Evolutionary conservation across 805 yeast species (phyloP), one percentile per base, ranked within the genome.

Genomic region (Teunomyces lycoperdinae): DNA sequence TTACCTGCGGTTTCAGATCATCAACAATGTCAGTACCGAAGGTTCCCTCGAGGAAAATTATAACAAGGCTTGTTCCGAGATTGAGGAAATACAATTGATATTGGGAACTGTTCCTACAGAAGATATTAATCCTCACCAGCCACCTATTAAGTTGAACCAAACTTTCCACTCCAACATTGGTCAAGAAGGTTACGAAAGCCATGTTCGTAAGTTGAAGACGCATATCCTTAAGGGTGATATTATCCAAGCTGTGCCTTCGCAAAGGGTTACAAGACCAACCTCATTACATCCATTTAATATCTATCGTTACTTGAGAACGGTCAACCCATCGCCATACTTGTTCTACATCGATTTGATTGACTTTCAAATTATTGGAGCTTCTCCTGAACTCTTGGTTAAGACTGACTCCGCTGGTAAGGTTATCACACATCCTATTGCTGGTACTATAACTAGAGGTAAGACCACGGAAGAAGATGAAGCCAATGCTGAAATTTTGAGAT

Each of bases 231-330:
- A 82, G 56, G 99, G 99, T 50, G 98, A 94, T 62, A 89, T 94
- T 49, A 87, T 94, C 70, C 99, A 94, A 69, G 97, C 96, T 1
- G 99, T 94, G 20, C 99, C 99, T 5, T 91, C 97, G 1, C 99
- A 94, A 74, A 80, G 99, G 62, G 90, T 94, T 26, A 89, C 96
- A 4, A 84, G 97, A 67, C 97, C 96, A 32, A 94, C 99, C 0
- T 83, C 90, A 3, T 74, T 94, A 57, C 98, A 94, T 66, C 98
- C 99, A 1, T 94, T 94, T 78, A 94, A 94, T 70, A 87, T 94
- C 42, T 94, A 92, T 71, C 85, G 96, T 56, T 97, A 92, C 62
- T 77, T 94, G 58, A 80, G 99, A 63, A 87, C 96, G 0, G 97
- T 94, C 42, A 94, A 94, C 68, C 99, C 99, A 9, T 89, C 97